phyloP scores from a whole-genome alignment of 495 filamentous ascomycete genomes.

The Neurospora tetrasperma region DNA sequence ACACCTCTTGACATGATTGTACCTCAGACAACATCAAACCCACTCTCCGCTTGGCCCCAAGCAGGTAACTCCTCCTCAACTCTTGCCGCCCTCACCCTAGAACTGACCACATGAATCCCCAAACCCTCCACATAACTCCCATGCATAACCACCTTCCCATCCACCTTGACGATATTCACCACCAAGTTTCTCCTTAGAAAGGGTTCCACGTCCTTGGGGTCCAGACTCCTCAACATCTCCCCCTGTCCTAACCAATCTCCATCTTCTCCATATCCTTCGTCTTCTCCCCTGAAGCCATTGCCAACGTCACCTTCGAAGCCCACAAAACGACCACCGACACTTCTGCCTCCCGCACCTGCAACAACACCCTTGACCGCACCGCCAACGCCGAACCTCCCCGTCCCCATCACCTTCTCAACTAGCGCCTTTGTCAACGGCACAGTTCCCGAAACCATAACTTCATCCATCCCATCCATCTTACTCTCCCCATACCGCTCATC shows the following conservation, averaged over 20 bases:
- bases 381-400: not conserved
- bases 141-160: constrained; percentile 18
- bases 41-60: constrained; percentile 28
- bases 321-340: not conserved
- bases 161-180: constrained; percentile 24
- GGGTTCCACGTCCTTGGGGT: constrained; percentile 27
- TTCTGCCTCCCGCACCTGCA: not conserved
- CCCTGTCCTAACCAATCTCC: not conserved
- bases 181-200: constrained; percentile 37
- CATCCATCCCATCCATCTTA: constrained; percentile 6
- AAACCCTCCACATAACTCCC: constrained; percentile 21
- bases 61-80: constrained; percentile 30
- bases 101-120: constrained; percentile 30
- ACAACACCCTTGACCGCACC: not conserved
- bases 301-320: not conserved
- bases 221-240: constrained; percentile 32
- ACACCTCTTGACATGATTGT: too few species aligned
- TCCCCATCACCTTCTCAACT: constrained; percentile 24
- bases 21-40: constrained; percentile 13
- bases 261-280: not conserved
- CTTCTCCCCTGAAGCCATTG: not conserved
- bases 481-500: constrained; percentile 5
- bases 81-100: constrained; percentile 26
- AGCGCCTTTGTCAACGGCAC: constrained; percentile 48
- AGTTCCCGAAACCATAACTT: constrained; percentile 35